These are phyloP conservation scores for Astrocystis sublimbata DNA, from an alignment of 495 filamentous ascomycete species.

Conservation along the genomic window DNA sequence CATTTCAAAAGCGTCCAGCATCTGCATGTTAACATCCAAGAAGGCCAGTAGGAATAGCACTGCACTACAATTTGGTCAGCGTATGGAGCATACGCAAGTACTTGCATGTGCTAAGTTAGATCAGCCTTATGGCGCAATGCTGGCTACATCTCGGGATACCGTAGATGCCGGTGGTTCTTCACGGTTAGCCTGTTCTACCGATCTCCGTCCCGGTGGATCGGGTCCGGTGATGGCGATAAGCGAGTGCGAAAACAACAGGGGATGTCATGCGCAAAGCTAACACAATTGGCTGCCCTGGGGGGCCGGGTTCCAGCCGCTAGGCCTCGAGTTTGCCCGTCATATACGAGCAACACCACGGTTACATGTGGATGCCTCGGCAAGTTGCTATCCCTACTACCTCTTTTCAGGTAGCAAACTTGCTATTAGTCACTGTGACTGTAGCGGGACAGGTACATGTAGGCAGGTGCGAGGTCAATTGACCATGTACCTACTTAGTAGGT, in stretches of 20 bases:
- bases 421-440: too few relatives aligned
- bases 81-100: too few relatives aligned
- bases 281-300: neutral
- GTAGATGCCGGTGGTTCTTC: neutral
- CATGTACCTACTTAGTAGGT: too few relatives aligned
- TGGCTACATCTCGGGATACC: too few relatives aligned
- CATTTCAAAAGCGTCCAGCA: too few relatives aligned
- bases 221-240: slow-evolving; percentile 1
- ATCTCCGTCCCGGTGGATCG: neutral
- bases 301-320: neutral
- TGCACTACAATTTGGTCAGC: neutral
- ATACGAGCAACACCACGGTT: neutral
- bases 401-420: too few relatives aligned
- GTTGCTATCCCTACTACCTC: too few relatives aligned
- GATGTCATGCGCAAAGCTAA: neutral
- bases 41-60: neutral
- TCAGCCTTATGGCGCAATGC: neutral
- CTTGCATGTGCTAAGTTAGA: neutral
- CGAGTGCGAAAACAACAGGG: slow-evolving; percentile 11
- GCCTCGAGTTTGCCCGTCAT: neutral
- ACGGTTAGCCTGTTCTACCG: neutral
- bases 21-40: too few relatives aligned
- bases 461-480: too few relatives aligned
- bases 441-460: too few relatives aligned
- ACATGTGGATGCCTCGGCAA: neutral